These are phyloP conservation scores for Exophiala oligosperma DNA, from an alignment of 2,329 filamentous ascomycete species.

Conservation along the genomic window DNA sequence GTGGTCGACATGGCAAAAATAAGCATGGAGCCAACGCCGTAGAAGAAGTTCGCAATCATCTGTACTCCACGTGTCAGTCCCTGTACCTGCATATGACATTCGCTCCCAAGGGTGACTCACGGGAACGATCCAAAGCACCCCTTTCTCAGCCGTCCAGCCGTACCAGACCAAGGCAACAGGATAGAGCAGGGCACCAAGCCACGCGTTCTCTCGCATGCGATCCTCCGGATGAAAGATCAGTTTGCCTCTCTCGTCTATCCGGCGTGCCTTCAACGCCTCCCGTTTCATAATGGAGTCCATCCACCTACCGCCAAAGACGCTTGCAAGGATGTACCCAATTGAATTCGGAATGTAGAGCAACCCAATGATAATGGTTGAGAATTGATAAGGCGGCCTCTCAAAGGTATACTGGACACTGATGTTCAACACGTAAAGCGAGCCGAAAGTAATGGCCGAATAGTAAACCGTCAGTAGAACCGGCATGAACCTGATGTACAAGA, in stretches of 20 bases:
- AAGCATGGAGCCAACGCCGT: conserved; percentile 76
- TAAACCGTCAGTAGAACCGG: conserved; percentile 72
- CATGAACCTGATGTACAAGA: conserved; percentile 72
- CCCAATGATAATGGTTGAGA: conserved; percentile 67
- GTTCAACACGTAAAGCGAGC: conserved; percentile 73
- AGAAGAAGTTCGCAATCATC: conserved; percentile 68
- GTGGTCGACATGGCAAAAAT: conserved; percentile 73
- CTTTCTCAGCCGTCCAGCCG: conserved; percentile 69
- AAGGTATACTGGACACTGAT: conserved; percentile 74
- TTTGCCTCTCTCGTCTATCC: conserved; percentile 66
- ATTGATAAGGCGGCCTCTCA: conserved; percentile 66
- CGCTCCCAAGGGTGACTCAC: conserved; percentile 36
- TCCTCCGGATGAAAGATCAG: conserved; percentile 74
- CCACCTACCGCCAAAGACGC: conserved; percentile 72
- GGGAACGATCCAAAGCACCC: conserved; percentile 63
- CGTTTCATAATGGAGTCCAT: conserved; percentile 78
- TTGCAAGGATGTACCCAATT: conserved; percentile 69
- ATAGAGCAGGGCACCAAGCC: conserved; percentile 70
- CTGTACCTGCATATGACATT: conserved; percentile 19
- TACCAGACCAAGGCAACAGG: conserved; percentile 72
- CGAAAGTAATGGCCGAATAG: conserved; percentile 74
- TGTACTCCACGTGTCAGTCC: conserved; percentile 29
- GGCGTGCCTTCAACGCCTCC: conserved; percentile 67
- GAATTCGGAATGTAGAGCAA: conserved; percentile 76
- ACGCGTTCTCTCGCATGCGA: conserved; percentile 79